Evolutionary conservation across 2,329 filamentous ascomycete genomes (phyloP).

Genomic region (Cadophora sp.): DNA sequence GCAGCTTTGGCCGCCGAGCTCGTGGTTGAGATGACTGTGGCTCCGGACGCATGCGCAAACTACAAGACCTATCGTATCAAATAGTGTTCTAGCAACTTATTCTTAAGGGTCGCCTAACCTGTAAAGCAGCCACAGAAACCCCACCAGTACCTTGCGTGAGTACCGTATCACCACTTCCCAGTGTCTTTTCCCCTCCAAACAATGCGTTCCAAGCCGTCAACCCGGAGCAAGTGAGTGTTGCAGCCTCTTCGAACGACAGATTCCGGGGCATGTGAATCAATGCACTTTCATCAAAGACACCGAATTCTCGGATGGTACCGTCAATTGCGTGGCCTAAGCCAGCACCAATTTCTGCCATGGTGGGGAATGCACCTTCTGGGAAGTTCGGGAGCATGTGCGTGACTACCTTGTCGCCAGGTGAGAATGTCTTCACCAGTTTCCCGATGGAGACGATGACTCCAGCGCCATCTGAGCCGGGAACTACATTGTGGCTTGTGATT

Average conservation of each 20-base stretch:
- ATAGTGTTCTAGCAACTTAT: not conserved
- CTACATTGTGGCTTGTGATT: not conserved
- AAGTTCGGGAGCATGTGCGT: conserved; percentile 42
- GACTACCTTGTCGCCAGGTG: conserved; percentile 62
- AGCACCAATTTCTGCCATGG: not conserved
- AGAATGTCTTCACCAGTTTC: conserved; percentile 54
- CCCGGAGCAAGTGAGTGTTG: conserved; percentile 56
- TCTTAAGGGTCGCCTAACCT: conserved; percentile 23
- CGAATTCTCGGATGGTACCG: conserved; percentile 45
- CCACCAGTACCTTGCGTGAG: conserved; percentile 51
- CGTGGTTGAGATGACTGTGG: conserved; percentile 11
- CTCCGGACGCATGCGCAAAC: conserved; percentile 14
- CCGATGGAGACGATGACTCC: conserved; percentile 51
- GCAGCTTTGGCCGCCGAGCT: not conserved
- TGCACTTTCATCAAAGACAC: conserved; percentile 48
- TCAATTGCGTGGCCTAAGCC: conserved; percentile 48
- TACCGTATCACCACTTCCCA: conserved; percentile 46
- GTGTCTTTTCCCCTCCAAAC: conserved; percentile 50
- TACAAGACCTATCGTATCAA: not conserved
- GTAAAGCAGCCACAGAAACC: conserved; percentile 47
- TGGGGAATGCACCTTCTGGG: not conserved
- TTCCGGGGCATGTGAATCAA: conserved; percentile 53
- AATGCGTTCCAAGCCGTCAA: conserved; percentile 60
- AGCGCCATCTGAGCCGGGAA: conserved; percentile 54
- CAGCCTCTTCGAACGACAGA: conserved; percentile 51